Conservation (phyloP, 2,329 filamentous ascomycete species). For the Cadophora gregata region DNA sequence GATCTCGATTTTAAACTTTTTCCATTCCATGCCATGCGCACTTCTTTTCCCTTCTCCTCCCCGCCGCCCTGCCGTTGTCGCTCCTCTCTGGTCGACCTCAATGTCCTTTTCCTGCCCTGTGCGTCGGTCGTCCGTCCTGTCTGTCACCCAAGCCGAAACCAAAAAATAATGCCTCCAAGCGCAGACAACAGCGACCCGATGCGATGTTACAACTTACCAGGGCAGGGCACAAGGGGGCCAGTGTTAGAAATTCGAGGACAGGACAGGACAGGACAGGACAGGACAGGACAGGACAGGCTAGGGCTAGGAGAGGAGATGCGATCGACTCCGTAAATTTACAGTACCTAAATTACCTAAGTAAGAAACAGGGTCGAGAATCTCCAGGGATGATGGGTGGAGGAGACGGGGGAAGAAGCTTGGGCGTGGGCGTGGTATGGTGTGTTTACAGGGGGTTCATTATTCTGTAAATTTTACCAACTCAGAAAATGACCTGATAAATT, state of each 20-base stretch:
- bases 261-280: neutral
- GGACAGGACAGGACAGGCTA: too few species aligned
- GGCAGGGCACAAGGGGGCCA: too few species aligned
- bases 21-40: neutral
- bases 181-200: neutral
- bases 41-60: too few species aligned
- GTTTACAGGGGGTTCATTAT: neutral
- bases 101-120: neutral
- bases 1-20: slow-evolving; percentile 2
- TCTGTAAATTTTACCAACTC: too few species aligned
- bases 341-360: too few species aligned
- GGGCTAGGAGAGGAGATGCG: neutral
- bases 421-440: too few species aligned
- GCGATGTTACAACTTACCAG: neutral
- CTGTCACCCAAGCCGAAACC: neutral
- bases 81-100: neutral
- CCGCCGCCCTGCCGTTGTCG: neutral
- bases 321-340: too few species aligned
- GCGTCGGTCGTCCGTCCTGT: neutral
- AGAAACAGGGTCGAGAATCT: neutral
- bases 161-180: neutral
- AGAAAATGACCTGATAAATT: too few species aligned
- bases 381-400: neutral
- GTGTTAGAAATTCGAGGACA: too few species aligned
- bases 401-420: neutral